These are phyloP conservation scores for Schwanniomyces occidentalis DNA, from an alignment of 805 yeast genomes.

Conservation along the genomic window DNA sequence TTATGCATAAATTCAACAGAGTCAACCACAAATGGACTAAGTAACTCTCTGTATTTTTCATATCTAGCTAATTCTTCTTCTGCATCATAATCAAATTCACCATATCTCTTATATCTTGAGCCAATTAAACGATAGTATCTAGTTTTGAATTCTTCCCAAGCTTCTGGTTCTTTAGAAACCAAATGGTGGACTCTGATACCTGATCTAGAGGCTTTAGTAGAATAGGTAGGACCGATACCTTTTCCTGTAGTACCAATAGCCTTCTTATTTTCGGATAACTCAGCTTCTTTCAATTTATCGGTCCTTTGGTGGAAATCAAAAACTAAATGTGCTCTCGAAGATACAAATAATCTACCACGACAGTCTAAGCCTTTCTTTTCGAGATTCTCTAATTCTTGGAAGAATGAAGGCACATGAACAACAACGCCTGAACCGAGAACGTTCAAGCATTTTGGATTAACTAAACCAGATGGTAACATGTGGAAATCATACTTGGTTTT, in stretches of 20 bases:
- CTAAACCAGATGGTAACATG: constrained; percentile 98
- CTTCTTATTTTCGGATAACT: constrained; percentile 75
- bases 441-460: constrained; percentile 87
- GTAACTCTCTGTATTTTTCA: constrained; percentile 67
- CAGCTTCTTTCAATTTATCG: constrained; percentile 92
- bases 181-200: constrained; percentile 97
- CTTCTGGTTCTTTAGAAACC: constrained; percentile 82
- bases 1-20: constrained; percentile 80
- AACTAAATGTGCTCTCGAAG: constrained; percentile 94
- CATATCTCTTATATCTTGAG: constrained; percentile 87
- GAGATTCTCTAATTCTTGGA: constrained; percentile 78
- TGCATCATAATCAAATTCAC: constrained; percentile 84
- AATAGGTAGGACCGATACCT: constrained; percentile 98
- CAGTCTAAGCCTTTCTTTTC: constrained; percentile 81
- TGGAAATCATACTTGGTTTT: constrained; percentile 93
- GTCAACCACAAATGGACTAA: constrained; percentile 92
- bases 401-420: constrained; percentile 90
- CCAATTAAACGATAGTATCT: constrained; percentile 74
- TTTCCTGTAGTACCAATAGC: constrained; percentile 97
- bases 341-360: constrained; percentile 75
- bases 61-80: constrained; percentile 79
- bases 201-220: constrained; percentile 95
- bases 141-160: constrained; percentile 88
- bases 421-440: constrained; percentile 93
- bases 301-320: constrained; percentile 98